phyloP scores from a whole-genome alignment of 441 rosid genomes.

The Erysimum pusillum region DNA sequence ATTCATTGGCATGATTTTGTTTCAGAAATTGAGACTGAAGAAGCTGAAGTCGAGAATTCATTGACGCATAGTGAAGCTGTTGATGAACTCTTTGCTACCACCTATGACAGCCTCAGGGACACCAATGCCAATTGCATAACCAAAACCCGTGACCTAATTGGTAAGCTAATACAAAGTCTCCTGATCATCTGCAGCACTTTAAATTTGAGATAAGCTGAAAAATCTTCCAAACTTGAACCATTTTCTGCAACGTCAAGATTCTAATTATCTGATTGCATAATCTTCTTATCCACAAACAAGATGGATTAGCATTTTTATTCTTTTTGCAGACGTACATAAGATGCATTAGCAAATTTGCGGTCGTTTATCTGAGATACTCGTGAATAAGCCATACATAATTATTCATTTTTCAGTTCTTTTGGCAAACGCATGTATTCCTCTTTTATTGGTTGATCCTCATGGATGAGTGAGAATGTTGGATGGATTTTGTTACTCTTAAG shows the following conservation, averaged over 20 bases:
- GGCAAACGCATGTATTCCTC: neutral
- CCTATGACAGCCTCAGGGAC: conserved; percentile 79
- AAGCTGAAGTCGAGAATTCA: conserved; percentile 58
- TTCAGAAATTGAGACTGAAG: conserved; percentile 57
- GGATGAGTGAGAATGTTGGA: conserved; percentile 18
- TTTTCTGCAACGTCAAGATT: conserved; percentile 16
- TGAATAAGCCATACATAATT: conserved; percentile 6
- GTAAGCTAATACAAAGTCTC: conserved; percentile 58
- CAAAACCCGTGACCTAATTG: conserved; percentile 74
- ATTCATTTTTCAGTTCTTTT: conserved; percentile 12
- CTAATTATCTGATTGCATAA: conserved; percentile 9
- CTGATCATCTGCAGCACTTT: conserved; percentile 2
- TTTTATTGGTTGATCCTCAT: conserved; percentile 9
- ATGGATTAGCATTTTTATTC: neutral
- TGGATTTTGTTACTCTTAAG: conserved; percentile 10
- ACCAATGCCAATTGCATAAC: conserved; percentile 64
- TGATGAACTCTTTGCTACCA: conserved; percentile 85
- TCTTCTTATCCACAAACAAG: conserved; percentile 6
- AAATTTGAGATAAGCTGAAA: conserved; percentile 10
- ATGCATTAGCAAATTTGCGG: conserved; percentile 7
- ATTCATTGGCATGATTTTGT: conserved; percentile 27
- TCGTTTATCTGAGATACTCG: neutral
- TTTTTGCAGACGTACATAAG: conserved; percentile 6
- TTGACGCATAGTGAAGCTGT: conserved; percentile 72
- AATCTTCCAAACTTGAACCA: conserved; percentile 2